Conservation (phyloP, 768 basidiomycete species). For the Strobilomyces echinocephalus region DNA sequence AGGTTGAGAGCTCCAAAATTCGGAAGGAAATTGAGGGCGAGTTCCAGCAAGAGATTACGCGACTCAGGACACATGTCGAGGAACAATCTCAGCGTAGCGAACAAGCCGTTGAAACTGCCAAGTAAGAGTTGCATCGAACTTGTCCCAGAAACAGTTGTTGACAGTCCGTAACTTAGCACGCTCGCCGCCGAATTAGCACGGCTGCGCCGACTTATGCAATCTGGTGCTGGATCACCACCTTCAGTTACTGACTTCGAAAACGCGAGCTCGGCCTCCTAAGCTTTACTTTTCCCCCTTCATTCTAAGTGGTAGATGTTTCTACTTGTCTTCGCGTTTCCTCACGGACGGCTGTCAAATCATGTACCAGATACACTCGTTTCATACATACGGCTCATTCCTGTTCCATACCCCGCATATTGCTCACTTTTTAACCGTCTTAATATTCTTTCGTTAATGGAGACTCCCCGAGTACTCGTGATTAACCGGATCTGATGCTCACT, state of each 20-base stretch:
- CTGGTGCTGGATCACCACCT: conserved; percentile 36
- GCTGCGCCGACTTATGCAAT: conserved; percentile 69
- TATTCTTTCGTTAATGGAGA: neutral
- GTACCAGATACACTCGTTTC: conserved; percentile 30
- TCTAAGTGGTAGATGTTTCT: neutral
- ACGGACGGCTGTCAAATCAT: conserved; percentile 29
- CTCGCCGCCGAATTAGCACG: conserved; percentile 62
- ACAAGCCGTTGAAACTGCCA: conserved; percentile 55
- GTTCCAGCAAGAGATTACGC: conserved; percentile 54
- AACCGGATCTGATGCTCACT: too few species aligned
- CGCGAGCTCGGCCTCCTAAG: conserved; percentile 13
- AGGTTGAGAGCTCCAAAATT: conserved; percentile 45
- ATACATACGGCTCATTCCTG: conserved; percentile 20
- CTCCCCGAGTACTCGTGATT: neutral
- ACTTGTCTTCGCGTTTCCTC: conserved; percentile 1
- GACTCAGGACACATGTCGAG: conserved; percentile 50
- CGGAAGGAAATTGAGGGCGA: conserved; percentile 55
- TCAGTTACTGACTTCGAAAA: conserved; percentile 10
- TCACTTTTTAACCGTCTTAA: conserved; percentile 12
- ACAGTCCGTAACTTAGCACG: conserved; percentile 34
- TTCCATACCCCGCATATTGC: conserved; percentile 26
- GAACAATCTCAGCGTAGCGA: conserved; percentile 52
- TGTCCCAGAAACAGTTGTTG: neutral
- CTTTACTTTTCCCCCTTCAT: neutral
- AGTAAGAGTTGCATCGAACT: conserved; percentile 36